Percentiles rank a stretch among this genome's conserved stretches.
phyloP scores from a whole-genome alignment of 2,329 filamentous ascomycete genomes.

The Cyphellophora attinorum region DNA sequence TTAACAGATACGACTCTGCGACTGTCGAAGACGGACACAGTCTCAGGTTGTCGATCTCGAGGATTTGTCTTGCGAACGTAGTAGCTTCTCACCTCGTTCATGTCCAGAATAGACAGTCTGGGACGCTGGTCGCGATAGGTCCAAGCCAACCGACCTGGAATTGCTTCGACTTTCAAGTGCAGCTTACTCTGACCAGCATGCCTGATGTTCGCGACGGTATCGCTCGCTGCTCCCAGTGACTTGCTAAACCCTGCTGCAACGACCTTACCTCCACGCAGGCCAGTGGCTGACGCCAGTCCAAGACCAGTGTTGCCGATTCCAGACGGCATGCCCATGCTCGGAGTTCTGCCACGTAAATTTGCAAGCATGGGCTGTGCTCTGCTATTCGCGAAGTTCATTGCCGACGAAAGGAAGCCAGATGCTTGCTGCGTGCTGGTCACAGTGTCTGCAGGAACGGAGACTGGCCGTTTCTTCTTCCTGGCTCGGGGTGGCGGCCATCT shows the following conservation, averaged over 20 bases:
- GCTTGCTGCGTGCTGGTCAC: constrained; percentile 32
- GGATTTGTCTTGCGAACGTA: constrained; percentile 19
- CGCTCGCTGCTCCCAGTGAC: constrained; percentile 38
- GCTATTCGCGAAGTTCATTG: constrained; percentile 55
- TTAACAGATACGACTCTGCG: constrained; percentile 13
- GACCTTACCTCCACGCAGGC: constrained; percentile 35
- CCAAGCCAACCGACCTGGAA: constrained; percentile 38
- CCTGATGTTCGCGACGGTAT: constrained; percentile 37
- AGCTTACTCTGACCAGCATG: constrained; percentile 40
- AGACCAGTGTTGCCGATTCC: constrained; percentile 30
- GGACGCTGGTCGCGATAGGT: constrained; percentile 29
- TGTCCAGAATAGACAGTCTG: constrained; percentile 35
- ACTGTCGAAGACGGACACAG: constrained; percentile 29
- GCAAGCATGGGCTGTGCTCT: constrained; percentile 54
- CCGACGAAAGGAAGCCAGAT: constrained; percentile 54
- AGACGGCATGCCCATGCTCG: constrained; percentile 33
- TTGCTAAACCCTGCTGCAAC: constrained; percentile 41
- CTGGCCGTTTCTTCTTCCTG: constrained; percentile 31
- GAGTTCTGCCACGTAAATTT: constrained; percentile 49
- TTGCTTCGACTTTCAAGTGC: constrained; percentile 29
- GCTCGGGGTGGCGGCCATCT: constrained; percentile 66
- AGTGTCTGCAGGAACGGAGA: constrained; percentile 25
- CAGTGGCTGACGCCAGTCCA: constrained; percentile 35
- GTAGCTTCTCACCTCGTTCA: constrained; percentile 26
- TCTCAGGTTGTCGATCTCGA: constrained; percentile 15